Base-by-base conservation (phyloP, 1,284 basidiomycete genomes). In the Inonotus hispidus region DNA sequence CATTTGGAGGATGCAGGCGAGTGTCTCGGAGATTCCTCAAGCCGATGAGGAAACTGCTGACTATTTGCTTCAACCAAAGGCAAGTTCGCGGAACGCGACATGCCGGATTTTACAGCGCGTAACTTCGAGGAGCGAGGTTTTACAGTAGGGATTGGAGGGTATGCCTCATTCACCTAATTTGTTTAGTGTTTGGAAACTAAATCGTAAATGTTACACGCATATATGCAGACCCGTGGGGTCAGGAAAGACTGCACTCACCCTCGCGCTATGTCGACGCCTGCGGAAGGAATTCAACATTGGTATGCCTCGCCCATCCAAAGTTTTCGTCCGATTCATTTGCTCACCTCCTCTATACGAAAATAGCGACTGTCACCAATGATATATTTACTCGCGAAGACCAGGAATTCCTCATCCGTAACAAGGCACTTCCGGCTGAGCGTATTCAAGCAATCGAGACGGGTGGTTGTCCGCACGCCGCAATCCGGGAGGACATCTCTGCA, bases 341-440 rank as follows among this genome's bases (percentile, higher is more conserved):
- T 27, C 7, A 32, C 43, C 11, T 3, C 21, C 32, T 8, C 4
- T 4, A 4, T 32, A 8, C 3, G 8, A 32, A 19, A 39, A 27
- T 64, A 96, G 93, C 91, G 35, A 93, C 93, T 2, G 92, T 95
- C 16, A 97, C 95, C 8, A 98, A 98, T 74, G 95, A 98, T 74
- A 98, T 98, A 70, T 97, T 98, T 75, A 99, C 96, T 43, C 83
- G 88, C 25, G 96, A 99, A 74, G 96, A 99, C 71, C 95, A 97
- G 72, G 95, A 99, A 72, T 99, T 99, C 74, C 79, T 99, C 39
- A 96, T 98, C 70, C 87, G 85, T 67, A 93, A 98, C 75, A 82
- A 90, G 59, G 96, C 96, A 0, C 83, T 99, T 2, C 87, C 91
- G 0, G 75, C 87, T 2, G 85, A 85, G 39, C 88, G 96, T 45